Evolutionary conservation across 2,329 filamentous ascomycete species (phyloP).

Genomic region (Cytospora chrysosperma): DNA sequence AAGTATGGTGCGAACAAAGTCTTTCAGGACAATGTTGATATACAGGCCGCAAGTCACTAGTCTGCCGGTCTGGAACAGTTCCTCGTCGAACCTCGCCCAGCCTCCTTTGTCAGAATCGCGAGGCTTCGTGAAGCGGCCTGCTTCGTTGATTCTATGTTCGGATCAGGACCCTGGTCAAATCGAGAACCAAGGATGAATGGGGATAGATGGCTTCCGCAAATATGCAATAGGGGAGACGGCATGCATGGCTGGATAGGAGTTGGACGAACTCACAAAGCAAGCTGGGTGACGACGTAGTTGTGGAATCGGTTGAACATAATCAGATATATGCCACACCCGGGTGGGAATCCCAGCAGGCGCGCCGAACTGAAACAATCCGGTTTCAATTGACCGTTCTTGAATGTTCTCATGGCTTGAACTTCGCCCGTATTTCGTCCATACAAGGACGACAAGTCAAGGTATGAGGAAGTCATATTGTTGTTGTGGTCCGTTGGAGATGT

Average conservation of each 20-base stretch:
- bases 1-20: slow-evolving; percentile 61
- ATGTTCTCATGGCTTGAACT: slow-evolving; percentile 28
- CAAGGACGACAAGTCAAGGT: slow-evolving; percentile 70
- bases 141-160: slow-evolving; percentile 60
- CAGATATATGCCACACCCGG: slow-evolving; percentile 65
- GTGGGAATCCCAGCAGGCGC: slow-evolving; percentile 64
- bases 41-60: slow-evolving; percentile 55
- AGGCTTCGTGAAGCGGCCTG: slow-evolving; percentile 56
- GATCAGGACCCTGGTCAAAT: background rate
- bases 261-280: background rate
- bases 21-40: slow-evolving; percentile 55
- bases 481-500: slow-evolving; percentile 63
- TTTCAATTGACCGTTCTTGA: slow-evolving; percentile 61
- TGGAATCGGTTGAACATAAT: slow-evolving; percentile 71
- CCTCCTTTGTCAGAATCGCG: slow-evolving; percentile 27
- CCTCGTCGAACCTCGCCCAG: slow-evolving; percentile 40
- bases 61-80: slow-evolving; percentile 56
- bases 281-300: slow-evolving; percentile 55
- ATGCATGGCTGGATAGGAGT: background rate
- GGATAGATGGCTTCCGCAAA: background rate
- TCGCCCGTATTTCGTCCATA: slow-evolving; percentile 69
- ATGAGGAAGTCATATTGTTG: slow-evolving; percentile 68
- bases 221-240: background rate
- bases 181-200: background rate
- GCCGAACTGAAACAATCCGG: slow-evolving; percentile 68